phyloP scores from a whole-genome alignment of 331 rosid genomes.

The Acacia concinna region DNA sequence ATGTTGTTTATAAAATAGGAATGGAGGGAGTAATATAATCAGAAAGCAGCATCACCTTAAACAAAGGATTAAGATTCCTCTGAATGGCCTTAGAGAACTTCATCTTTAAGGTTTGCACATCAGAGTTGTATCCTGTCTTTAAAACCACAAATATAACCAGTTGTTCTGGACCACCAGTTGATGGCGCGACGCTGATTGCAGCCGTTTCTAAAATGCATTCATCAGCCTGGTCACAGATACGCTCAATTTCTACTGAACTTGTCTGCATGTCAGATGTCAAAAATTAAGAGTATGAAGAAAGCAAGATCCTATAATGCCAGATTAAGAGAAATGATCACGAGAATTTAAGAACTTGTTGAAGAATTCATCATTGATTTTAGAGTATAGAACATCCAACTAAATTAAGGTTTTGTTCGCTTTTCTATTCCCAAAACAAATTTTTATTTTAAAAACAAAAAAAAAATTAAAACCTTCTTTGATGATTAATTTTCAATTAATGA shows the following conservation, averaged over 20 bases:
- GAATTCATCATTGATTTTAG: background rate
- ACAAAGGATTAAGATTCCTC: constrained; percentile 79
- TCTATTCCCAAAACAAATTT: too few species aligned
- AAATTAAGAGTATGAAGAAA: background rate
- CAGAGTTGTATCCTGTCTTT: constrained; percentile 50
- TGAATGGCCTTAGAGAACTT: constrained; percentile 73
- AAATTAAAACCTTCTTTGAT: too few species aligned
- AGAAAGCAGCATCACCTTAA: constrained; percentile 51
- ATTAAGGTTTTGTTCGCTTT: background rate
- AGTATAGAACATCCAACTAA: background rate
- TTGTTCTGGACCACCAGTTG: constrained; percentile 73
- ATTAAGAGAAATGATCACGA: background rate
- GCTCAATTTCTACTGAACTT: constrained; percentile 85
- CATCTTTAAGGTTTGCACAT: constrained; percentile 48
- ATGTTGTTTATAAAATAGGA: too few species aligned
- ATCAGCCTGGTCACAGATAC: constrained; percentile 65
- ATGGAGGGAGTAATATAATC: background rate
- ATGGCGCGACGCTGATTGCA: constrained; percentile 60
- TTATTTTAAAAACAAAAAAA: too few species aligned
- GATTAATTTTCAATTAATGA: too few species aligned
- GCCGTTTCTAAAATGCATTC: constrained; percentile 72
- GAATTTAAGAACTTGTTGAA: background rate
- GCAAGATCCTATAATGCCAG: constrained; percentile 13
- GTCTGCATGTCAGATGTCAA: constrained; percentile 53
- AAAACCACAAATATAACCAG: constrained; percentile 63